Base-by-base conservation (phyloP, 225 moss, liverwort and hornwort species). In the Anthoceros angustus region DNA sequence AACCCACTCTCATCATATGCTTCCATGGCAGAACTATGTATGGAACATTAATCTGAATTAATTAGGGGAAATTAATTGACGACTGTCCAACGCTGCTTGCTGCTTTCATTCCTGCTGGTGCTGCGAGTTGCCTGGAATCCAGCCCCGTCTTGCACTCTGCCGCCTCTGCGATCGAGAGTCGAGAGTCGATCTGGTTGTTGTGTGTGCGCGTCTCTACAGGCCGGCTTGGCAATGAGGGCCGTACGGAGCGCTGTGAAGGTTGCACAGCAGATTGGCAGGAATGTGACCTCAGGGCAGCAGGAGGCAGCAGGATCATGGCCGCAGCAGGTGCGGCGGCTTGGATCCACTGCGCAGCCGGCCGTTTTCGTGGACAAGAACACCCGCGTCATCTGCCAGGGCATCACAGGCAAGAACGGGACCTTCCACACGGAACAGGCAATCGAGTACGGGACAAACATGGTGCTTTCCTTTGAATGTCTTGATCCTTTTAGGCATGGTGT, bases 341-440 rank as follows among this genome's bases (percentile, higher is more conserved):
- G 62, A 55, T 71, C 74, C 39, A 0, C 55, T 18, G 72, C 81
- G 0, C 77, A 66, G 4, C 83, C 66, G 7, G 65, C 80, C 3
- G 84, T 84, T 40, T 84, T 84, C 63, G 79, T 81, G 43, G 81
- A 84, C 73, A 81, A 84, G 73, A 77, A 64, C 55, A 84, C 81
- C 8, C 67, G 79, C 42, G 76, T 84, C 21, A 84, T 84, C 25
- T 76, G 81, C 68, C 84, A 84, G 71, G 84, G 84, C 15, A 79
- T 84, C 45, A 84, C 84, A 2, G 84, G 84, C 4, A 81, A 81
- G 62, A 84, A 75, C 26, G 84, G 84, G 40, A 84, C 81, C 20
- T 84, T 84, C 63, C 84, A 84, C 50, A 81, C 84, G 18, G 81
- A 84, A 73, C 84, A 84, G 65, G 84, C 84, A 15, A 84, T 84